phyloP scores from a whole-genome alignment of 1,284 basidiomycete genomes.

The Hypsizygus ulmarius region DNA sequence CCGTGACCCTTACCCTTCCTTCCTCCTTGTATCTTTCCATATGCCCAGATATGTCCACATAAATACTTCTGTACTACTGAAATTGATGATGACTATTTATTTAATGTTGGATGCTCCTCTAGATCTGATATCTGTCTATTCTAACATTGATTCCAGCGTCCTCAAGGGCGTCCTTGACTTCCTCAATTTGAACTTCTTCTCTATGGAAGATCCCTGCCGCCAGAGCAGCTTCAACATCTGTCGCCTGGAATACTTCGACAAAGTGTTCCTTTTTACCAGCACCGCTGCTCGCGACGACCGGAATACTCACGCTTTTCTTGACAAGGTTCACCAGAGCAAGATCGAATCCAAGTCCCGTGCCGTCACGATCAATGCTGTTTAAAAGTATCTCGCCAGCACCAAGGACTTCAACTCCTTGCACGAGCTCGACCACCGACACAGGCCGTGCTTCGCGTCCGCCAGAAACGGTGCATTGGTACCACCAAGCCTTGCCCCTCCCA shows the following conservation, averaged over 20 bases:
- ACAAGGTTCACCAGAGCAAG: slow-evolving; percentile 80
- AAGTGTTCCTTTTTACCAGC: slow-evolving; percentile 87
- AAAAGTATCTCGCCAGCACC: slow-evolving; percentile 96
- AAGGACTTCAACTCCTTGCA: slow-evolving; percentile 82
- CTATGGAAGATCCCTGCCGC: slow-evolving; percentile 99
- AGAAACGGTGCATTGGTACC: slow-evolving; percentile 98
- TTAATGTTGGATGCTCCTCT: not conserved
- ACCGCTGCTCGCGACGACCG: slow-evolving; percentile 93
- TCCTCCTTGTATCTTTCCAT: slow-evolving; percentile 11
- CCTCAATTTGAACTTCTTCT: slow-evolving; percentile 72
- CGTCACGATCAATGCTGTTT: slow-evolving; percentile 97
- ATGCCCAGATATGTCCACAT: slow-evolving; percentile 16
- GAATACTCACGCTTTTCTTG: slow-evolving; percentile 77
- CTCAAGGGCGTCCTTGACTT: slow-evolving; percentile 65
- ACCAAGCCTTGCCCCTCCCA: slow-evolving; percentile 84
- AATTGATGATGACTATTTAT: not conserved
- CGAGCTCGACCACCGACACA: slow-evolving; percentile 92
- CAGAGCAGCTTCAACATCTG: slow-evolving; percentile 87
- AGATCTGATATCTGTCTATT: slow-evolving; percentile 6
- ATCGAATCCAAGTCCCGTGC: slow-evolving; percentile 92
- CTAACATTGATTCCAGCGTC: slow-evolving; percentile 54
- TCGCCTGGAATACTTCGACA: slow-evolving; percentile 78
- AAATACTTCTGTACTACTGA: slow-evolving; percentile 12
- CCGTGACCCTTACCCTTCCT: not conserved
- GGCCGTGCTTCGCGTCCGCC: slow-evolving; percentile 89